phyloP scores from a whole-genome alignment of 78 protist genomes.

The Pelomyxa schiedti region DNA sequence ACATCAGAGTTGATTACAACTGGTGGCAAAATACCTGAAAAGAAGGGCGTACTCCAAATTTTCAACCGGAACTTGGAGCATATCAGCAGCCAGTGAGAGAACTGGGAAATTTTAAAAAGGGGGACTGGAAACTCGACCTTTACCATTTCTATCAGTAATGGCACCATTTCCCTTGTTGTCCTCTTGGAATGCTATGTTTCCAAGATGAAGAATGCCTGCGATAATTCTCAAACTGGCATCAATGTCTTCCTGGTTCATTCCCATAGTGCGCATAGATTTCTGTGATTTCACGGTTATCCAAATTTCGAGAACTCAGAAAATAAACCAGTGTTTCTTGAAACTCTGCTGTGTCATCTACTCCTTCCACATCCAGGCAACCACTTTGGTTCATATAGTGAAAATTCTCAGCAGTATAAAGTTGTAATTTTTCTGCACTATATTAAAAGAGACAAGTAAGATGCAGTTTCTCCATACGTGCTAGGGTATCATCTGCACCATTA shows the following conservation, averaged over 20 bases:
- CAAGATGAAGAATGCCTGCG: constrained; percentile 56
- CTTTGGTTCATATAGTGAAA: constrained; percentile 45
- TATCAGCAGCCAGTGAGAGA: neutral
- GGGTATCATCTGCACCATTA: constrained; percentile 41
- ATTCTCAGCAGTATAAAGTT: constrained; percentile 36
- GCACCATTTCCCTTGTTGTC: constrained; percentile 60
- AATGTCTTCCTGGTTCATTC: constrained; percentile 37
- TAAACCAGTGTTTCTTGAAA: constrained; percentile 29
- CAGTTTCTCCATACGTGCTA: neutral
- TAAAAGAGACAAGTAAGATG: neutral
- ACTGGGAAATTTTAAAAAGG: too few relatives aligned
- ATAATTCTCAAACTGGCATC: constrained; percentile 14
- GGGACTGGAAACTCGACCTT: too few relatives aligned
- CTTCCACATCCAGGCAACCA: constrained; percentile 38
- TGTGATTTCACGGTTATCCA: too few relatives aligned
- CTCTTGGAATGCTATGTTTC: constrained; percentile 52
- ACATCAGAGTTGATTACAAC: constrained; percentile 21
- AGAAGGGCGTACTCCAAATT: constrained; percentile 32
- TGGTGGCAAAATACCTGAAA: constrained; percentile 44
- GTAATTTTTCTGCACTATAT: neutral
- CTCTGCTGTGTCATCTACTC: constrained; percentile 41
- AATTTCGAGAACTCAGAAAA: too few relatives aligned
- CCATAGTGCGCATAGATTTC: constrained; percentile 38
- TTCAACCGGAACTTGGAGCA: neutral
- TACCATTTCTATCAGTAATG: constrained; percentile 35